These are phyloP conservation scores for Rubia yunnanensis DNA, from an alignment of 257 asterid species.

Conservation along the genomic window DNA sequence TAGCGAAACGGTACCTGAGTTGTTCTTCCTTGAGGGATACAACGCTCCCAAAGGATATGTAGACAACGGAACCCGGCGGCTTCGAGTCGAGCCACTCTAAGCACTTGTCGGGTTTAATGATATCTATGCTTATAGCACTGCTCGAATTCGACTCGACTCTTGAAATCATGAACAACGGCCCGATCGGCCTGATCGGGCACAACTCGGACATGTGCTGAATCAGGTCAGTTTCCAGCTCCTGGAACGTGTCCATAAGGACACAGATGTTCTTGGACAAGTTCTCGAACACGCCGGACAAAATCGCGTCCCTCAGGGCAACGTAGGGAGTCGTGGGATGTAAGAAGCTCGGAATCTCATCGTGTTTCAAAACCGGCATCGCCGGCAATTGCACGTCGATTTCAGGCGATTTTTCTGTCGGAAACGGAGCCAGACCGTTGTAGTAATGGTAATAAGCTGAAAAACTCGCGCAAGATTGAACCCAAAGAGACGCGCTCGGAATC, in stretches of 20 bases:
- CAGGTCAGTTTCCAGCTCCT: conserved; percentile 42
- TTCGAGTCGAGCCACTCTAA: conserved; percentile 52
- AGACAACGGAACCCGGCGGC: conserved; percentile 46
- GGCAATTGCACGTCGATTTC: conserved; percentile 48
- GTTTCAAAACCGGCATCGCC: conserved; percentile 41
- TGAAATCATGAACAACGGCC: conserved; percentile 47
- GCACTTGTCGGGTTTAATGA: conserved; percentile 37
- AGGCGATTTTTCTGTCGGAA: conserved; percentile 40
- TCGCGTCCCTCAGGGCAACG: conserved; percentile 23
- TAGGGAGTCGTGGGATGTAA: conserved; percentile 39
- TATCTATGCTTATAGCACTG: conserved; percentile 29
- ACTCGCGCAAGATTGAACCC: conserved; percentile 74
- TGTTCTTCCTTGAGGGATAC: conserved; percentile 53
- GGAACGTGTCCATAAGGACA: conserved; percentile 58
- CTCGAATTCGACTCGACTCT: not conserved
- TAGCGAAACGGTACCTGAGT: no score
- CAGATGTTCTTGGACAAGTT: conserved; percentile 41
- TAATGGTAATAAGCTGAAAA: conserved; percentile 56
- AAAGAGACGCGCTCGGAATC: conserved; percentile 59
- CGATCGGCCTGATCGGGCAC: conserved; percentile 48
- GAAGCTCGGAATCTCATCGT: conserved; percentile 59
- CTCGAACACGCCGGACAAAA: conserved; percentile 40
- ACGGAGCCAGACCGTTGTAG: conserved; percentile 22
- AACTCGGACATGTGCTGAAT: conserved; percentile 33
- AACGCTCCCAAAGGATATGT: conserved; percentile 72